Base-by-base conservation (phyloP, 768 basidiomycete species). In the Podaxis mareebaensis region DNA sequence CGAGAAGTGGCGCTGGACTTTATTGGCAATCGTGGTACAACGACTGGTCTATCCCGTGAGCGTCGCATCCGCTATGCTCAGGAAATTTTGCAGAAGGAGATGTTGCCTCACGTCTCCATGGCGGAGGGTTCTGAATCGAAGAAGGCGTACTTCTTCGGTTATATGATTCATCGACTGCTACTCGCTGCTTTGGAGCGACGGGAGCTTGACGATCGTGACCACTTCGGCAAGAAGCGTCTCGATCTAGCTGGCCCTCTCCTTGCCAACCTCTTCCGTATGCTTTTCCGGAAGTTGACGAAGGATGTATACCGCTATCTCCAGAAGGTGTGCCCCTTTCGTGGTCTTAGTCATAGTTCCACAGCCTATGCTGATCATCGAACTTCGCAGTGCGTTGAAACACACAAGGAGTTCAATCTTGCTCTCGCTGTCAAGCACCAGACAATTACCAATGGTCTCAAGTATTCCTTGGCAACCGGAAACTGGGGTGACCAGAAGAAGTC, bases 401-500 rank as follows among this genome's bases (percentile, higher is more conserved):
- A 94, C 72, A 97, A 97, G 74, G 91, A 95, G 71, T 99, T 99
- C 77, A 92, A 92, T 71, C 84, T 98, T 67, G 86, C 88, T 40
- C 78, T 92, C 39, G 96, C 96, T 33, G 94, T 99, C 72, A 96
- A 96, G 75, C 91, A 95, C 69, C 93, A 93, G 70, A 98, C 95
- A 36, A 99, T 99, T 67, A 98, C 96, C 28, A 97, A 99, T 75
- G 97, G 97, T 64, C 84, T 99, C 58, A 96, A 96, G 73, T 99
- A 99, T 74, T 99, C 97, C 17, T 83, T 99, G 36, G 95, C 96
- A 33, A 99, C 97, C 0, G 97, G 97, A 65, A 99, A 99, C 73
- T 99, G 97, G 97, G 96, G 96, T 28, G 96, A 97, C 74, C 95
- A 98, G 78, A 97, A 98, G 81, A 97, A 99, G 76, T 91, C 93